Evolutionary conservation across 179 eudicot species (phyloP).

Genomic region (Sideroxylon spinosum): DNA sequence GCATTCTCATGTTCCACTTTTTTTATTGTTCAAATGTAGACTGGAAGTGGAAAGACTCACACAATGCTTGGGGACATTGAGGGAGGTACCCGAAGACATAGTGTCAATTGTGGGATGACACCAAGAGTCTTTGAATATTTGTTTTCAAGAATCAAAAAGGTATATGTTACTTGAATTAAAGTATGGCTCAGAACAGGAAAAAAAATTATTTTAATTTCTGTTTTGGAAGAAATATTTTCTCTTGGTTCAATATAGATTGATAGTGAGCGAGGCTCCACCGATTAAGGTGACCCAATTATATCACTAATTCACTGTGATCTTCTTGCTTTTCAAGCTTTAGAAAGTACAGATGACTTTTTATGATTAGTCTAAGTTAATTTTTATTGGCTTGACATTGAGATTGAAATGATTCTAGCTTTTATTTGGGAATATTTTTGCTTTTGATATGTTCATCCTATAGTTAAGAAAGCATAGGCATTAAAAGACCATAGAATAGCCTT

Average conservation of each 20-base stretch:
- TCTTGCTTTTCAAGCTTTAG: constrained; percentile 8
- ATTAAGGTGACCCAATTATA: background rate
- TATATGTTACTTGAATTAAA: constrained; percentile 22
- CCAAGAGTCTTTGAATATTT: constrained; percentile 93
- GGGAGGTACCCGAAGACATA: constrained; percentile 87
- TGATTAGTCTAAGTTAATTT: too few relatives aligned
- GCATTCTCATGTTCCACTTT: background rate
- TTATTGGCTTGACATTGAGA: background rate
- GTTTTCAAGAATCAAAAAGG: constrained; percentile 96
- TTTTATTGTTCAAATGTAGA: constrained; percentile 36
- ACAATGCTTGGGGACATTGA: constrained; percentile 99
- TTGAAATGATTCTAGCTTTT: background rate
- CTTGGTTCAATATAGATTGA: too few relatives aligned
- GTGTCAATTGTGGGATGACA: constrained; percentile 97
- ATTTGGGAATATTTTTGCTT: background rate
- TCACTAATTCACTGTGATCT: background rate
- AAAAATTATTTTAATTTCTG: background rate
- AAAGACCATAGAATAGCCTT: background rate
- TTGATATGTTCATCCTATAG: background rate
- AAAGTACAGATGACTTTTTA: background rate
- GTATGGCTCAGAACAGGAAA: background rate
- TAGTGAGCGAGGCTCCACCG: too few relatives aligned
- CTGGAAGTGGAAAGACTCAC: constrained; percentile 99
- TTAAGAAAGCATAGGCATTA: background rate
- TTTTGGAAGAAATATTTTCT: background rate